These are phyloP conservation scores for Echinosphaeria canescens DNA, from an alignment of 2,329 filamentous ascomycete genomes.

Conservation along the genomic window DNA sequence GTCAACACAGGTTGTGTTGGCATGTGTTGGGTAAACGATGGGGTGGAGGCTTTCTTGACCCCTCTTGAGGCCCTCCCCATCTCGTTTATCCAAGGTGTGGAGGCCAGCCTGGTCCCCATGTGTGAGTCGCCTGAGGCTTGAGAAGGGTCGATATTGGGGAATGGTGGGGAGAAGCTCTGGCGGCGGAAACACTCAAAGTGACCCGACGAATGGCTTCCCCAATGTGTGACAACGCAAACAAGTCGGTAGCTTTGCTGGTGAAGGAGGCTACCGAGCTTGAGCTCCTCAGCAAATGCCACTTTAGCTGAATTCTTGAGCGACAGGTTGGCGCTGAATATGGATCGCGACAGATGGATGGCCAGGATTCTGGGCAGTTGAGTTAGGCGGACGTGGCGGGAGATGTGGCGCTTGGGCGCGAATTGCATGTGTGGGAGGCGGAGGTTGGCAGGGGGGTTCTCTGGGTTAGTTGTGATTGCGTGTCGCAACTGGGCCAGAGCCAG, in stretches of 20 bases:
- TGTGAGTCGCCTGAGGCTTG: conserved; percentile 56
- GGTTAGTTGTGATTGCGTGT: conserved; percentile 53
- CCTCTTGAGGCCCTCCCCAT: too few relatives aligned
- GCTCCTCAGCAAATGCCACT: conserved; percentile 72
- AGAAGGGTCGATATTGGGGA: conserved; percentile 63
- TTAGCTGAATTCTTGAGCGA: conserved; percentile 92
- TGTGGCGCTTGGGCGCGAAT: conserved; percentile 59
- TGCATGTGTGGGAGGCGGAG: conserved; percentile 55
- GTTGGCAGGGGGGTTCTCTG: conserved; percentile 52
- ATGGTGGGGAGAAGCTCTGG: conserved; percentile 61
- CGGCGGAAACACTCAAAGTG: conserved; percentile 94
- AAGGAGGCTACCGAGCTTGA: conserved; percentile 62
- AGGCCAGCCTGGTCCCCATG: conserved; percentile 28
- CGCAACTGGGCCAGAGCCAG: conserved; percentile 43
- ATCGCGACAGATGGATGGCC: conserved; percentile 79
- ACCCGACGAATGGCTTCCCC: conserved; percentile 85
- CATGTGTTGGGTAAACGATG: too few relatives aligned
- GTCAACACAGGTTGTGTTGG: too few relatives aligned
- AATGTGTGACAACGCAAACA: conserved; percentile 76
- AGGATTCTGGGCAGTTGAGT: conserved; percentile 76
- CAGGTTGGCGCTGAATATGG: conserved; percentile 64
- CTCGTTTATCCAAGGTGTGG: conserved; percentile 25
- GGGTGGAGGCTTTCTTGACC: too few relatives aligned
- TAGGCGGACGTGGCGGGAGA: conserved; percentile 74
- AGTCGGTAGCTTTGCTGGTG: conserved; percentile 66